A percentile compares a stretch with the other conserved stretches of the same genome.
These are phyloP conservation scores for Mycosarcoma maydis DNA, from an alignment of 1,284 basidiomycete genomes.

Conservation along the genomic window DNA sequence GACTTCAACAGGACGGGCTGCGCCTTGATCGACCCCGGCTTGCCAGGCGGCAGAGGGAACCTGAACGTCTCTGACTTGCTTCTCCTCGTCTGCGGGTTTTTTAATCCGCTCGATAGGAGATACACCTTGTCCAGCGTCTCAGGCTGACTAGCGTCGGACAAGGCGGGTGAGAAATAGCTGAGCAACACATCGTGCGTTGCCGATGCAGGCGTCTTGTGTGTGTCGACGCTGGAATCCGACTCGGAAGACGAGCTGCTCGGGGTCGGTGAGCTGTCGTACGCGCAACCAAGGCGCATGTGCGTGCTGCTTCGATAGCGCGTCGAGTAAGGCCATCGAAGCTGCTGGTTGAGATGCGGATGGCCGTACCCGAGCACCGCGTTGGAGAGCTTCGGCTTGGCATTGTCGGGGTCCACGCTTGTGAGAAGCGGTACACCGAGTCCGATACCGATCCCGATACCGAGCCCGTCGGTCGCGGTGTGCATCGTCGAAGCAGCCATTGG, in stretches of 20 bases:
- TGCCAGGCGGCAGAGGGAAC: slow-evolving; percentile 28
- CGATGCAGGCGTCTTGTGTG: not conserved
- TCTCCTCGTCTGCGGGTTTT: slow-evolving; percentile 9
- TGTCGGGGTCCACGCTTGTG: slow-evolving; percentile 93
- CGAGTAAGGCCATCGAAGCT: slow-evolving; percentile 28
- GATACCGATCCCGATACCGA: slow-evolving; percentile 15
- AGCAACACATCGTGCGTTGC: slow-evolving; percentile 31
- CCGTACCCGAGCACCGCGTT: slow-evolving; percentile 73
- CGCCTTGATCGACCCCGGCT: not conserved
- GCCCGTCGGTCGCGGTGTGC: slow-evolving; percentile 4
- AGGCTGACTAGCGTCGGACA: slow-evolving; percentile 2
- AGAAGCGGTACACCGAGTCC: slow-evolving; percentile 73
- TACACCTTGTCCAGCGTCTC: slow-evolving; percentile 18
- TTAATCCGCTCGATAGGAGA: slow-evolving; percentile 19
- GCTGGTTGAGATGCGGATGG: not conserved
- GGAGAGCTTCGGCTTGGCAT: slow-evolving; percentile 69
- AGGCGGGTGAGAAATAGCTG: slow-evolving; percentile 20
- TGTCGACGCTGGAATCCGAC: not conserved
- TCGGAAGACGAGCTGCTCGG: slow-evolving; percentile 8
- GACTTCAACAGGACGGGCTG: slow-evolving; percentile 15
- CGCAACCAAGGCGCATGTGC: not conserved
- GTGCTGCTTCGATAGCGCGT: slow-evolving; percentile 15
- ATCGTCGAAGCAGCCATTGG: not conserved
- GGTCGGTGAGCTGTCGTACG: slow-evolving; percentile 26
- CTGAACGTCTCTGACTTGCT: slow-evolving; percentile 30